A percentile compares a stretch with the other conserved stretches of the same genome.
Evolutionary conservation across 176 grass and related monocot species (phyloP).

Genomic region (Chrysopogon serrulatus): DNA sequence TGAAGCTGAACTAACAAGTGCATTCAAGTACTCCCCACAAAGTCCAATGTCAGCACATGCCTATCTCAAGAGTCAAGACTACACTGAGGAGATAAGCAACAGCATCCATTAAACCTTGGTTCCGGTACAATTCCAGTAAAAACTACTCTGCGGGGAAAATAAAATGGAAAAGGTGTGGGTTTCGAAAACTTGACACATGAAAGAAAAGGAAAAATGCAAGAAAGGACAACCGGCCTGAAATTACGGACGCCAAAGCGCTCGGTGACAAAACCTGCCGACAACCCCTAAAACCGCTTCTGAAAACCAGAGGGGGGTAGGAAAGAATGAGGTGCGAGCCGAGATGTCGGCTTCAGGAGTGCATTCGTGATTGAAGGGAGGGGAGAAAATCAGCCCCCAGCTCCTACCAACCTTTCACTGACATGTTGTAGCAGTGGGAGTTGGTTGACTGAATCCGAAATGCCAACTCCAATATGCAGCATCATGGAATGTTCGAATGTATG

Average conservation of each 20-base stretch:
- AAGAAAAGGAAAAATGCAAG: background rate
- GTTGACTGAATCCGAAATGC: constrained; percentile 27
- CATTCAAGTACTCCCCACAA: constrained; percentile 12
- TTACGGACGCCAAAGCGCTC: constrained; percentile 12
- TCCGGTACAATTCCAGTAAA: constrained; percentile 2
- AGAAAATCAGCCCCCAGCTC: background rate
- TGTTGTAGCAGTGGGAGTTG: background rate
- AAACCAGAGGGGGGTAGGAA: background rate
- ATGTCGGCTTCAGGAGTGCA: constrained; percentile 10
- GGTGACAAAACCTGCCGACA: constrained; percentile 47
- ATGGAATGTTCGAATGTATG: background rate
- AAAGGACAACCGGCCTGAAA: constrained; percentile 36
- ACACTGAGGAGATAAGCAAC: background rate
- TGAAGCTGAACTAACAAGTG: constrained; percentile 27
- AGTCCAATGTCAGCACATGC: constrained; percentile 20
- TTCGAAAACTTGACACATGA: constrained; percentile 36
- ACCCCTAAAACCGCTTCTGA: background rate
- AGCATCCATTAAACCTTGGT: background rate
- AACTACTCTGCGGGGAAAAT: background rate
- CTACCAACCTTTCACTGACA: constrained; percentile 18
- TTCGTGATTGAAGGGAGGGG: constrained; percentile 25
- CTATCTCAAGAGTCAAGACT: background rate
- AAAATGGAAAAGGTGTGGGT: background rate
- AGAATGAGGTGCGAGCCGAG: background rate
- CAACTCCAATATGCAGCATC: background rate